These are phyloP conservation scores for Pyrus hybrid DNA, from an alignment of 331 rosid species.

Conservation along the genomic window DNA sequence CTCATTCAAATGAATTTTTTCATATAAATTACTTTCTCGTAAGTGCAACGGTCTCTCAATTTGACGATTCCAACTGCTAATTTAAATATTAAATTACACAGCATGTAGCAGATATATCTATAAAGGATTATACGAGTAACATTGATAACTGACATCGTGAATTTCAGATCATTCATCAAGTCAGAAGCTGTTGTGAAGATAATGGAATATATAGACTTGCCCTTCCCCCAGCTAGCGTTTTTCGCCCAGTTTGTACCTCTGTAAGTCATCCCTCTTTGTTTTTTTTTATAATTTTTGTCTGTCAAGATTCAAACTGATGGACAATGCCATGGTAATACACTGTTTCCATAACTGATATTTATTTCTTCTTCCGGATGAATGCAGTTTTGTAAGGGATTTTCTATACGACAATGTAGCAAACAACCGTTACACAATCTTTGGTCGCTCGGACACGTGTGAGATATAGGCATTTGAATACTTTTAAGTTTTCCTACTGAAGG, in stretches of 20 bases:
- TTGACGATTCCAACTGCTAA: background rate
- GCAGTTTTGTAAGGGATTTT: conserved; percentile 71
- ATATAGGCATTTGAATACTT: conserved; percentile 28
- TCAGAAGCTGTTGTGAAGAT: conserved; percentile 91
- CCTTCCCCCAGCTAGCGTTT: conserved; percentile 75
- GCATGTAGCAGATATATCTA: background rate
- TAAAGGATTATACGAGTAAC: conserved; percentile 3
- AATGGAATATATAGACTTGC: conserved; percentile 79
- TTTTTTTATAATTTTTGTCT: conserved; percentile 3
- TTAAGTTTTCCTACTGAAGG: background rate
- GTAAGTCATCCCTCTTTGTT: conserved; percentile 41
- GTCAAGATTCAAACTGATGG: background rate
- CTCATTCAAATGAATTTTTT: background rate
- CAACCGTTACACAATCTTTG: conserved; percentile 71
- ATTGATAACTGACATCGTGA: conserved; percentile 10
- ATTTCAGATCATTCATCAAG: conserved; percentile 65
- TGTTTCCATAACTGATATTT: background rate
- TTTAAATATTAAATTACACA: background rate
- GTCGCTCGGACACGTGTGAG: conserved; percentile 83
- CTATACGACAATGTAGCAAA: conserved; percentile 82
- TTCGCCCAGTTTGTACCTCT: conserved; percentile 63
- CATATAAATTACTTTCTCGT: background rate
- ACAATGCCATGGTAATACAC: background rate
- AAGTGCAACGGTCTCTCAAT: background rate
- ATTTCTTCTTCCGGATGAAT: background rate